Percentiles rank a stretch among this genome's conserved stretches.
Conservation (phyloP, 2,329 filamentous ascomycete species). For the Colletotrichum graminicola region DNA sequence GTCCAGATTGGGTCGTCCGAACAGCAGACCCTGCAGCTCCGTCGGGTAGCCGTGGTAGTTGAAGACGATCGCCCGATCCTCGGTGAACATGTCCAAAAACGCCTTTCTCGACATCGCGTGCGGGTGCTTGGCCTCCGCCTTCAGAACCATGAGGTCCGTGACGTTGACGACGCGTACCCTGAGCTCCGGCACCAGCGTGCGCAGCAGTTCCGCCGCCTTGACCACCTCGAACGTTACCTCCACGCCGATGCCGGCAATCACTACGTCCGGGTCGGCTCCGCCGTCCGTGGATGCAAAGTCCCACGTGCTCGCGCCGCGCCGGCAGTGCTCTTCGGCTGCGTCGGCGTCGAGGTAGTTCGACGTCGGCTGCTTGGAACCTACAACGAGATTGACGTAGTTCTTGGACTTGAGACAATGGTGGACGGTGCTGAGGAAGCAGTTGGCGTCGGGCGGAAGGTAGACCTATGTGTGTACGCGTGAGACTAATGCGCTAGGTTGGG, state of each 20-base stretch:
- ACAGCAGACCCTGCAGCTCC: slow-evolving; percentile 72
- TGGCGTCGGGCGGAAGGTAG: slow-evolving; percentile 76
- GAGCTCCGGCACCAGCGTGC: slow-evolving; percentile 62
- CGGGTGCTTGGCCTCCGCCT: slow-evolving; percentile 66
- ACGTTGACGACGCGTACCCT: slow-evolving; percentile 74
- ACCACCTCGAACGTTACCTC: slow-evolving; percentile 76
- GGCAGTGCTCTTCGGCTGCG: slow-evolving; percentile 73
- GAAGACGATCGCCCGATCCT: slow-evolving; percentile 68
- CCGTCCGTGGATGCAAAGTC: slow-evolving; percentile 70
- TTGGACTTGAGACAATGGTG: slow-evolving; percentile 71
- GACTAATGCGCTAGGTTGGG: neutral
- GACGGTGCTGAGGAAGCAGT: slow-evolving; percentile 75
- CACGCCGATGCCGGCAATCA: slow-evolving; percentile 73
- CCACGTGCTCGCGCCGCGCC: slow-evolving; percentile 70
- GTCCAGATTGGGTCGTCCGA: slow-evolving; percentile 65
- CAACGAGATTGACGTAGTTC: slow-evolving; percentile 76
- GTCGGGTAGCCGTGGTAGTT: slow-evolving; percentile 76
- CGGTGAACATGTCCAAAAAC: slow-evolving; percentile 70
- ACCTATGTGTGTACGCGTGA: slow-evolving; percentile 51
- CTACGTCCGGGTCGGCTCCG: slow-evolving; percentile 70
- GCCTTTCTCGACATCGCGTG: slow-evolving; percentile 65
- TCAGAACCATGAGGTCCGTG: slow-evolving; percentile 74
- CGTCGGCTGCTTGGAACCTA: slow-evolving; percentile 75
- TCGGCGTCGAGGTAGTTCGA: slow-evolving; percentile 69
- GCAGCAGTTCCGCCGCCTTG: slow-evolving; percentile 68